Conservation (phyloP, 169 alveolate species). For the Fabrea salina region DNA sequence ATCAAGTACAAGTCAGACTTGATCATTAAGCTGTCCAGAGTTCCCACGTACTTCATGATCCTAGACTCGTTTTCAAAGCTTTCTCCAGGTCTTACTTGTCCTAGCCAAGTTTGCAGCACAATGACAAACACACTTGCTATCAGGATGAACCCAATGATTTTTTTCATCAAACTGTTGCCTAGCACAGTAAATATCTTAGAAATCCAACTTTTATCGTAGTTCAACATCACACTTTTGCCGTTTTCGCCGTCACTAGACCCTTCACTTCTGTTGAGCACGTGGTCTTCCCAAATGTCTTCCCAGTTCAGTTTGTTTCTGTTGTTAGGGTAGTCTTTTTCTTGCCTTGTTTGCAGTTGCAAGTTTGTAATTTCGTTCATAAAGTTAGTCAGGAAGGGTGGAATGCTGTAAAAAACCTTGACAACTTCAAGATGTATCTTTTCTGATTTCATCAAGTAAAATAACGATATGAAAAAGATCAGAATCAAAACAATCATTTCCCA, state of each 20-base stretch:
- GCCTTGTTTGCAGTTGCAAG: not conserved
- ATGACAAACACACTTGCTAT: not conserved
- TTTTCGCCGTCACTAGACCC: not conserved
- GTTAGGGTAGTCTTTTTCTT: constrained; percentile 26
- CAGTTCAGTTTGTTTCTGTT: not conserved
- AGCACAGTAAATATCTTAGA: not conserved
- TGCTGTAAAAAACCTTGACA: constrained; percentile 2
- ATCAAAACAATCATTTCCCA: not conserved
- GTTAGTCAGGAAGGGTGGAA: not conserved
- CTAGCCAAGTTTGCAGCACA: not conserved
- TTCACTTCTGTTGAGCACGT: not conserved
- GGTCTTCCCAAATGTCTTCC: constrained; percentile 23
- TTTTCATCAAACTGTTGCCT: not conserved
- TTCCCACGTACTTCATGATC: constrained; percentile 2
- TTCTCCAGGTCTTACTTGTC: not conserved
- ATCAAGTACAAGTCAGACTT: not conserved
- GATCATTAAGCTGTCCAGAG: not conserved
- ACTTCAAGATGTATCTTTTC: constrained; percentile 5
- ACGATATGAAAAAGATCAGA: not conserved
- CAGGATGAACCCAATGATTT: not conserved
- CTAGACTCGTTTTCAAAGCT: not conserved
- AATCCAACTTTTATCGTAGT: not conserved
- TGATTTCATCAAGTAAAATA: constrained; percentile 1
- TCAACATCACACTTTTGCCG: not conserved
- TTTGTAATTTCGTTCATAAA: not conserved